Conservation (phyloP, 192 early-diverging fungal species). For the Coemansia sp. region DNA sequence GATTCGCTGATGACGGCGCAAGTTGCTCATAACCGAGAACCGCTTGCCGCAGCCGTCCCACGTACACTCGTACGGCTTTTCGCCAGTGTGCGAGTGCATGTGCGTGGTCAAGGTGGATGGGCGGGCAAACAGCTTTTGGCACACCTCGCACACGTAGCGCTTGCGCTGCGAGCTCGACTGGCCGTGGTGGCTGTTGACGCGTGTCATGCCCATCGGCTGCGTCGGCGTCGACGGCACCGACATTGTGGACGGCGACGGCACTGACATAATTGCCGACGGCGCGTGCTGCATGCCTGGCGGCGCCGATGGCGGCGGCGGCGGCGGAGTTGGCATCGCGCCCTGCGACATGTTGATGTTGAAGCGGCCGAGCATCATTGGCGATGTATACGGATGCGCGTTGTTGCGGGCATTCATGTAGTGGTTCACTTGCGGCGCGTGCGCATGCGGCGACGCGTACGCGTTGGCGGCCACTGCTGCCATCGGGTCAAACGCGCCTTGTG, state of each 20-base stretch:
- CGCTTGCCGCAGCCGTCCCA: slow-evolving; percentile 62
- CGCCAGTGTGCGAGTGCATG: slow-evolving; percentile 56
- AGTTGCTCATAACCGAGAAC: slow-evolving; percentile 70
- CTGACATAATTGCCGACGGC: slow-evolving; percentile 6
- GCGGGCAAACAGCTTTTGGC: slow-evolving; percentile 53
- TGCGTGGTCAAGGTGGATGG: slow-evolving; percentile 53
- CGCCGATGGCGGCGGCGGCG: slow-evolving; percentile 11
- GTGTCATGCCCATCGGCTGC: slow-evolving; percentile 23
- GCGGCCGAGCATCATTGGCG: slow-evolving; percentile 46
- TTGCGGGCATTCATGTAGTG: slow-evolving; percentile 14
- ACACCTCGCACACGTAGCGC: slow-evolving; percentile 52
- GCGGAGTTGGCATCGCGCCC: slow-evolving; percentile 23
- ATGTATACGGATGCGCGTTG: slow-evolving; percentile 27
- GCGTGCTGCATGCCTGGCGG: slow-evolving; percentile 15
- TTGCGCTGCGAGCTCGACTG: slow-evolving; percentile 54
- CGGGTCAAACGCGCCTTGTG: slow-evolving; percentile 28
- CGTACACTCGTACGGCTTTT: slow-evolving; percentile 58
- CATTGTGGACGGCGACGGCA: slow-evolving; percentile 11
- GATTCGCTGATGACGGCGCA: slow-evolving; percentile 63
- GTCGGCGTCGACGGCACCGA: slow-evolving; percentile 31
- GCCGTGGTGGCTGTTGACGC: slow-evolving; percentile 28
- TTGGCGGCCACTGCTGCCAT: slow-evolving; percentile 37
- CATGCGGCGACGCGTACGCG: slow-evolving; percentile 27
- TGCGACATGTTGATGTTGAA: slow-evolving; percentile 29
- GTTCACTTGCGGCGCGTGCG: slow-evolving; percentile 1